These are phyloP conservation scores for Kurtzmaniella fragi DNA, from an alignment of 805 yeast genomes.

Conservation along the genomic window DNA sequence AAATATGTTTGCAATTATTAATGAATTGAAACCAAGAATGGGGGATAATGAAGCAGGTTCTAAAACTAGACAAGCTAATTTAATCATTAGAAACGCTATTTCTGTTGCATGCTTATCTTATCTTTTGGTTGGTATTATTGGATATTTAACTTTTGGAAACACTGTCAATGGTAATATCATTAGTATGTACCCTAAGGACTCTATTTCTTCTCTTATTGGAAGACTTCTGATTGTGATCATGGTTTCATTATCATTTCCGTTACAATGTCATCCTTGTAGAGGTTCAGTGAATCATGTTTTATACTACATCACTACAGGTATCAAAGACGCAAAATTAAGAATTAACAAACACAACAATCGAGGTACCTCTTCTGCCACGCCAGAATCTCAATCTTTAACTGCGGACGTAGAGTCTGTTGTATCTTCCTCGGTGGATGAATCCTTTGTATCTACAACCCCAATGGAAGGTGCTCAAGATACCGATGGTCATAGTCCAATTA, in stretches of 20 bases:
- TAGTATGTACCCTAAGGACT: constrained; percentile 55
- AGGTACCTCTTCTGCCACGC: constrained; percentile 24
- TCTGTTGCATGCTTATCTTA: constrained; percentile 53
- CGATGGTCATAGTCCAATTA: constrained; percentile 42
- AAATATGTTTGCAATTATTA: constrained; percentile 71
- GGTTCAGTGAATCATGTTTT: constrained; percentile 64
- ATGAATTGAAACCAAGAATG: constrained; percentile 49
- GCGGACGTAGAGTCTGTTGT: constrained; percentile 21
- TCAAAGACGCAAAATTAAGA: constrained; percentile 16
- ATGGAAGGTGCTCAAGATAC: constrained; percentile 44
- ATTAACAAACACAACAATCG: constrained; percentile 8
- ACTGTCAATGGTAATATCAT: constrained; percentile 62
- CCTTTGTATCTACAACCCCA: constrained; percentile 40
- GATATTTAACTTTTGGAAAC: constrained; percentile 72
- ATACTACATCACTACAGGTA: constrained; percentile 40
- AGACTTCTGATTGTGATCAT: constrained; percentile 60
- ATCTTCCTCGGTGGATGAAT: constrained; percentile 21
- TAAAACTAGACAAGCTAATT: constrained; percentile 43
- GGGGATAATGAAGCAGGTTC: constrained; percentile 29
- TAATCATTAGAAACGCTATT: constrained; percentile 50
- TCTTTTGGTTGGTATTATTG: constrained; percentile 58
- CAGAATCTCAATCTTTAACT: constrained; percentile 24
- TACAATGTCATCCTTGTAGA: constrained; percentile 78
- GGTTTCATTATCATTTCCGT: constrained; percentile 74
- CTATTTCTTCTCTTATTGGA: constrained; percentile 47